Evolutionary conservation across 1,139 yeast species (phyloP), one percentile per base, ranked within the genome.

Genomic region (Geotrichum australiense): DNA sequence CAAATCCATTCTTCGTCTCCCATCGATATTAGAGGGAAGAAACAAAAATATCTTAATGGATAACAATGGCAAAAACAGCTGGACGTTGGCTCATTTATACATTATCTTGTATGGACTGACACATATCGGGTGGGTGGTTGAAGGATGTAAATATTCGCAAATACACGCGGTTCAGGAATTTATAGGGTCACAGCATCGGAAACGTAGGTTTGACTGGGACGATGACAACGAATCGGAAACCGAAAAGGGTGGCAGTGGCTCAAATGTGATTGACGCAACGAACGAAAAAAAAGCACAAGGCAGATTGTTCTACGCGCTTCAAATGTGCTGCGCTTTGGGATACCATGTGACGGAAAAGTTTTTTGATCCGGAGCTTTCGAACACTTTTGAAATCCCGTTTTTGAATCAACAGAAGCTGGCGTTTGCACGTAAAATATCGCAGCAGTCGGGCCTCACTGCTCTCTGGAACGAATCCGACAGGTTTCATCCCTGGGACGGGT

Each of bases 1-100:
- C 46, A 58, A 61, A 48, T 52, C 60, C 18, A 50, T 61, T 47
- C 45, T 62, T 34, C 49, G 64, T 14, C 50, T 61, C 41, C 64
- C 65, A 2, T 50, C 60, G 4, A 43, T 51, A 15, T 53, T 52
- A 3, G 53, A 49, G 18, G 24, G 27, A 11, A 21, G 30, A 15
- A 39, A 39, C 25, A 33, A 34, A 5, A 42, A 39, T 14, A 42
- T 43, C 2, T 59, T n/a, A n/a, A 53, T 52, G 4, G 53, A 49
- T 18, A 24, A 31, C n/a, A 21, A 33, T 15, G 41, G 41, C 25
- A 33, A 34, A 5, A 42, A 39, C 12, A 42, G 44, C 2, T 59
- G 62, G 62, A 45, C 61, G 10, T 41, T 53, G 31, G 52, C 56
- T 28, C 54, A 56, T 2, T 45, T 57, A 23, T 50, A 52, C 16